These are phyloP conservation scores for Xerophyta viscosa DNA, from an alignment of 106 monocot species.

Conservation along the genomic window DNA sequence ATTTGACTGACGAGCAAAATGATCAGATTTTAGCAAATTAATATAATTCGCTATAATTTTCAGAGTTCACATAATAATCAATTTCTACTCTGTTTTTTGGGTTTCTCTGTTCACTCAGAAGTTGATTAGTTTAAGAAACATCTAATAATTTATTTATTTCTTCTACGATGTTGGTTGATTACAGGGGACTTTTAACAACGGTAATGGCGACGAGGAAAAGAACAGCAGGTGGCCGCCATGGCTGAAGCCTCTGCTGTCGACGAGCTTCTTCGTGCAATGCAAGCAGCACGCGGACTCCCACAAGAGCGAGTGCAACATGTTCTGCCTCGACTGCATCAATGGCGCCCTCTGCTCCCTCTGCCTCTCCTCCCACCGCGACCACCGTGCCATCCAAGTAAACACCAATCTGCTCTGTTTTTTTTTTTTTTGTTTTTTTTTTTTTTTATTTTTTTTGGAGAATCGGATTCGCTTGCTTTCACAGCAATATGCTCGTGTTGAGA, in stretches of 20 bases:
- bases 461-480: neutral
- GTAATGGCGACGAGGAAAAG: slow-evolving; percentile 22
- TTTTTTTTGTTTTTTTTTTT: too few species aligned
- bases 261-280: slow-evolving; percentile 76
- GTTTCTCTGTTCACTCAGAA: too few species aligned
- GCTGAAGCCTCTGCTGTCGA: slow-evolving; percentile 56
- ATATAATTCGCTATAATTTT: too few species aligned
- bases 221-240: slow-evolving; percentile 58
- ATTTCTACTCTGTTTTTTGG: too few species aligned
- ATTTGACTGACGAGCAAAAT: too few species aligned
- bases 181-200: slow-evolving; percentile 5
- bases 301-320: slow-evolving; percentile 93
- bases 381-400: slow-evolving; percentile 76
- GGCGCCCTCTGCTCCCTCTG: slow-evolving; percentile 83
- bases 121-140: too few species aligned
- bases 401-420: too few species aligned
- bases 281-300: slow-evolving; percentile 53
- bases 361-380: slow-evolving; percentile 50
- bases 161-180: neutral
- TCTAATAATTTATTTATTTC: too few species aligned
- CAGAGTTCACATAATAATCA: too few species aligned
- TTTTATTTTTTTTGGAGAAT: too few species aligned
- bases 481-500: neutral
- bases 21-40: too few species aligned
- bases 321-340: slow-evolving; percentile 68